A percentile compares a stretch with the other conserved stretches of the same genome.
Conservation (phyloP, 192 early-diverging fungal species). For the Linnemannia hyalina region DNA sequence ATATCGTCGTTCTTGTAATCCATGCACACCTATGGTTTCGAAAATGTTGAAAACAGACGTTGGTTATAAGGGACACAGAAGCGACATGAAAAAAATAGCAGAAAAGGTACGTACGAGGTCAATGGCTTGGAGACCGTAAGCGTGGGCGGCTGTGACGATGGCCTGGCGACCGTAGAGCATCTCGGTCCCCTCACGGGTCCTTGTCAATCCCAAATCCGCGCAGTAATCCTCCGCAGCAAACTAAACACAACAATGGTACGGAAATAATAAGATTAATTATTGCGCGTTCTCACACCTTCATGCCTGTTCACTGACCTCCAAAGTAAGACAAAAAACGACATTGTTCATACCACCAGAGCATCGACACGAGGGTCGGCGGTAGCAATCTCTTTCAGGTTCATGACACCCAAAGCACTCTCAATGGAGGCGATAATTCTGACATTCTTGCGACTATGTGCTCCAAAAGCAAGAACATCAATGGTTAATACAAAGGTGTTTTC, state of each 20-base stretch:
- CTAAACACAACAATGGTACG: constrained; percentile 22
- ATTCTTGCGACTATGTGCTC: constrained; percentile 62
- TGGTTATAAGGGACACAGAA: not conserved
- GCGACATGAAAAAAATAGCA: too few relatives aligned
- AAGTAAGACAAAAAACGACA: not conserved
- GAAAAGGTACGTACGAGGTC: constrained; percentile 76
- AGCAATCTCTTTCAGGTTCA: constrained; percentile 91
- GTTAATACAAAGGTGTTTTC: constrained; percentile 8
- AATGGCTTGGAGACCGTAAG: constrained; percentile 91
- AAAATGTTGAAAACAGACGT: too few relatives aligned
- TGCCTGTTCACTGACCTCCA: too few relatives aligned
- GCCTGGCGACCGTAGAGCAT: constrained; percentile 84
- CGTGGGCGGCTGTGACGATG: constrained; percentile 85
- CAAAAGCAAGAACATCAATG: not conserved
- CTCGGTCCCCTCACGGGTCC: constrained; percentile 80
- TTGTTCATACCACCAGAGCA: constrained; percentile 72
- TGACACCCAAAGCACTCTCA: constrained; percentile 87
- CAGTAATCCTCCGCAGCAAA: constrained; percentile 98
- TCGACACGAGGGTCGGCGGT: constrained; percentile 81
- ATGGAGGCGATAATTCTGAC: constrained; percentile 90
- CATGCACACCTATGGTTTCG: constrained; percentile 75
- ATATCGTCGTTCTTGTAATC: constrained; percentile 82
- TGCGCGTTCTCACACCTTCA: not conserved
- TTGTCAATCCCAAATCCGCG: constrained; percentile 86
- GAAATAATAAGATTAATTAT: not conserved